phyloP scores from a whole-genome alignment of 495 filamentous ascomycete species.

The Podospora conica region DNA sequence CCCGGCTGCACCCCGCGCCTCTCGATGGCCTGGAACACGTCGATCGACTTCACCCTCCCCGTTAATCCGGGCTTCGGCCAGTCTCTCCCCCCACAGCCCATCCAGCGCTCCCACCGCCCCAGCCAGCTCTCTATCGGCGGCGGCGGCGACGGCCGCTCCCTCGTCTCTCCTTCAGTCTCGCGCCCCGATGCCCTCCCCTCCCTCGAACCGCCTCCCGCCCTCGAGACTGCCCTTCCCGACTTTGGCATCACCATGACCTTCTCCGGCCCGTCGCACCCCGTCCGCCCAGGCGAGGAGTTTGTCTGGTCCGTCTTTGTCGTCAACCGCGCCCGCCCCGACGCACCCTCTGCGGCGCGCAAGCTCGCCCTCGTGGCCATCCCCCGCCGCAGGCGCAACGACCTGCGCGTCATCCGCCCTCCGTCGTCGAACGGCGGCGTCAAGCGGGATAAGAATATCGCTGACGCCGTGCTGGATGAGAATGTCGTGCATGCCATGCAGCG shows the following conservation, averaged over 20 bases:
- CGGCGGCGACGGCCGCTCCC: conserved; percentile 37
- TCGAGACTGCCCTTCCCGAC: conserved; percentile 46
- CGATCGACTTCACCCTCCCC: conserved; percentile 74
- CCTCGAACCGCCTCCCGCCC: conserved; percentile 42
- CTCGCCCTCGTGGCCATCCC: conserved; percentile 76
- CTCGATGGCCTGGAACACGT: conserved; percentile 72
- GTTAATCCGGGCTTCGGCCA: conserved; percentile 50
- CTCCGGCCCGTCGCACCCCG: conserved; percentile 49
- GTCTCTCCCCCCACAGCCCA: conserved; percentile 41
- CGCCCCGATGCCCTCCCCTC: conserved; percentile 50
- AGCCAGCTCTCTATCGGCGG: conserved; percentile 52
- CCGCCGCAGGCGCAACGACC: conserved; percentile 62
- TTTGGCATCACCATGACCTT: conserved; percentile 71
- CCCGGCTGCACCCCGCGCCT: conserved; percentile 65
- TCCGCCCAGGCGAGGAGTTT: conserved; percentile 67
- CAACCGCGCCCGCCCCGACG: conserved; percentile 50
- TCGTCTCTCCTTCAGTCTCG: conserved; percentile 41
- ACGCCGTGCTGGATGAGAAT: conserved; percentile 79
- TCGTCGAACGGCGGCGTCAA: conserved; percentile 25
- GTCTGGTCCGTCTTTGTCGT: conserved; percentile 85
- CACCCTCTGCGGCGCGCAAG: conserved; percentile 52
- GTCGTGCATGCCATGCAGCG: conserved; percentile 78
- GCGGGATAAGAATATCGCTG: conserved; percentile 47
- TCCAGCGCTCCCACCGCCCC: conserved; percentile 61
- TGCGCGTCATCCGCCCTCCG: conserved; percentile 51